Evolutionary conservation across 176 grass and related monocot species (phyloP).

Genomic region (Saccharum officinarum): DNA sequence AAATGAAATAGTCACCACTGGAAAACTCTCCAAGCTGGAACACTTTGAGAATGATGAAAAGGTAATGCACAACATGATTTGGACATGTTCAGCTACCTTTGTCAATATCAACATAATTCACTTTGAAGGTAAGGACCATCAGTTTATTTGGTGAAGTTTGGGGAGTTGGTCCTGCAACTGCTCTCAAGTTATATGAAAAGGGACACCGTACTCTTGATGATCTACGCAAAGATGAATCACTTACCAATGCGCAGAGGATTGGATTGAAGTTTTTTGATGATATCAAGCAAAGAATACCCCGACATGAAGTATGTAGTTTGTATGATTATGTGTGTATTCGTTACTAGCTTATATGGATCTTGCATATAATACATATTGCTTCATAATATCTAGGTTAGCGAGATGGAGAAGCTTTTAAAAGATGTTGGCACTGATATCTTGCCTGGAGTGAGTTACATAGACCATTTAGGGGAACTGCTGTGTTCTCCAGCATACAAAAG

Average conservation of each 20-base stretch:
- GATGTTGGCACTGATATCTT: slow-evolving; percentile 72
- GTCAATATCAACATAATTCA: slow-evolving; percentile 21
- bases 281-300: slow-evolving; percentile 92
- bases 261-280: slow-evolving; percentile 88
- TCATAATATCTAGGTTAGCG: slow-evolving; percentile 60
- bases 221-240: slow-evolving; percentile 71
- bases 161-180: slow-evolving; percentile 93
- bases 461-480: slow-evolving; percentile 13
- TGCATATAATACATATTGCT: slow-evolving; percentile 17
- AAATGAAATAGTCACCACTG: slow-evolving; percentile 88
- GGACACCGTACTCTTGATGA: slow-evolving; percentile 88
- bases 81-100: neutral
- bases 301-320: slow-evolving; percentile 52
- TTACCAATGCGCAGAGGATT: slow-evolving; percentile 74
- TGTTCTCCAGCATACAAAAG: slow-evolving; percentile 1
- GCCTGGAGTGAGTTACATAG: slow-evolving; percentile 62
- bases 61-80: slow-evolving; percentile 42
- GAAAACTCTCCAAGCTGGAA: slow-evolving; percentile 93
- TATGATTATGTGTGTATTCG: slow-evolving; percentile 5
- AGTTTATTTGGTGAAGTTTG: slow-evolving; percentile 96
- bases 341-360: neutral
- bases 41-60: slow-evolving; percentile 98
- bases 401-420: slow-evolving; percentile 89
- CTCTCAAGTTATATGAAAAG: slow-evolving; percentile 94
- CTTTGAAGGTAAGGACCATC: slow-evolving; percentile 68